These are phyloP conservation scores for Metschnikowia cubensis DNA, from an alignment of 805 yeast genomes.

Conservation along the genomic window DNA sequence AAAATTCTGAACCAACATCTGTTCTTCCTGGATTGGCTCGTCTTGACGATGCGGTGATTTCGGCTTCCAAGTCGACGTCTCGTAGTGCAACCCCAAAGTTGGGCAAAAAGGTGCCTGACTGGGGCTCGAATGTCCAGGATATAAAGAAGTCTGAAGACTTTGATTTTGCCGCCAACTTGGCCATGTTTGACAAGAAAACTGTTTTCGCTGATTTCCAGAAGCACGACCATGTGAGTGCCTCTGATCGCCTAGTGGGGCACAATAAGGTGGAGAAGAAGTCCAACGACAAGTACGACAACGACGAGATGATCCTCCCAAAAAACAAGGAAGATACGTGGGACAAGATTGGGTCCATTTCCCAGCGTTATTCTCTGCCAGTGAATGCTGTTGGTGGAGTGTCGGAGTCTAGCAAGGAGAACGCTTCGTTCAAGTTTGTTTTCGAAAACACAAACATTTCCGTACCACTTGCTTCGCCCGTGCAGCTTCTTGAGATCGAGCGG, in stretches of 20 bases:
- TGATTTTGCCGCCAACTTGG: constrained; percentile 79
- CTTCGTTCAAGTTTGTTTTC: constrained; percentile 10
- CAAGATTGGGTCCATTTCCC: constrained; percentile 26
- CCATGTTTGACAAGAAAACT: constrained; percentile 73
- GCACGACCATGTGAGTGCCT: constrained; percentile 57
- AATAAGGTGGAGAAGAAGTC: constrained; percentile 45
- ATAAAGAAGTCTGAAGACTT: constrained; percentile 58
- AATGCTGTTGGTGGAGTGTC: constrained; percentile 2
- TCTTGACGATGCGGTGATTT: constrained; percentile 29
- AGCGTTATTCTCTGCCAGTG: constrained; percentile 16
- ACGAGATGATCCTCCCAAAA: constrained; percentile 67
- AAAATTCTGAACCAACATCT: not conserved
- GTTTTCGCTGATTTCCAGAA: constrained; percentile 75
- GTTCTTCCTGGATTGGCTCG: not conserved
- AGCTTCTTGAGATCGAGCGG: constrained; percentile 71
- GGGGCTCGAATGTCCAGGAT: constrained; percentile 46
- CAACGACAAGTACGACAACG: constrained; percentile 53
- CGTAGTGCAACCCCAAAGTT: constrained; percentile 14
- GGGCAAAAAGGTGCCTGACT: constrained; percentile 30
- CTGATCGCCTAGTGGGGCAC: constrained; percentile 67
- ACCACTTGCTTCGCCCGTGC: constrained; percentile 72
- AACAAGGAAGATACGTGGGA: constrained; percentile 53
- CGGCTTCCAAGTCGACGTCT: constrained; percentile 14
- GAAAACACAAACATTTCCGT: constrained; percentile 24
- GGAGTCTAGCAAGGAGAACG: constrained; percentile 1